Evolutionary conservation across 768 basidiomycete genomes (phyloP).

Genomic region (Sporobolomyces phaffii): DNA sequence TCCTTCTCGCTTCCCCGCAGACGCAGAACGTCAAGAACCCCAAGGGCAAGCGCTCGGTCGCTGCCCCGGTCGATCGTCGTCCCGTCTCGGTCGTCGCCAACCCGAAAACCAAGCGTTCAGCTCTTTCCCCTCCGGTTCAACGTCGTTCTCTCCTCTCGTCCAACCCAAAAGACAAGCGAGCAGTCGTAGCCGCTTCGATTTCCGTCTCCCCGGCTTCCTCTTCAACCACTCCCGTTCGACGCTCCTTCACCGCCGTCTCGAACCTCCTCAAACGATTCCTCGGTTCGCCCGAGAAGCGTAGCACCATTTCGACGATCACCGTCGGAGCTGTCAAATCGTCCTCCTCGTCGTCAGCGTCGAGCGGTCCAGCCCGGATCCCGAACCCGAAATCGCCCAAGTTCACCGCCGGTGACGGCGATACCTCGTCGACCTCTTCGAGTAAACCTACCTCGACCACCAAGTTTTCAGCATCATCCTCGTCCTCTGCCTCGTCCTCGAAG

Average conservation of each 20-base stretch:
- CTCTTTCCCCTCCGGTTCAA: neutral
- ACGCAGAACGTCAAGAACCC: constrained; percentile 18
- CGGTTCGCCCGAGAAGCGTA: neutral
- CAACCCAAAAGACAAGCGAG: constrained; percentile 33
- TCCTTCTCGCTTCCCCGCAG: neutral
- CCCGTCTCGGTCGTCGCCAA: constrained; percentile 2
- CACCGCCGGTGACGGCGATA: neutral
- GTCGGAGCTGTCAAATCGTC: constrained; percentile 6
- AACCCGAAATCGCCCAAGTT: constrained; percentile 34
- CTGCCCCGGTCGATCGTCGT: neutral
- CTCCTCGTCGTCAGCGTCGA: neutral
- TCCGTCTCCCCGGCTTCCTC: constrained; percentile 2
- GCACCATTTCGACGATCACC: neutral
- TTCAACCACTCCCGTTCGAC: neutral
- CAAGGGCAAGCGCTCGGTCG: constrained; percentile 14
- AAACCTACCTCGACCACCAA: neutral
- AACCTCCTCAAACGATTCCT: constrained; percentile 11
- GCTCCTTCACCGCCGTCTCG: constrained; percentile 1
- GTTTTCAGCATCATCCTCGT: neutral
- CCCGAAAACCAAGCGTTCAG: constrained; percentile 26
- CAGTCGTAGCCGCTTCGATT: constrained; percentile 20
- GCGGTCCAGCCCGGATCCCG: neutral
- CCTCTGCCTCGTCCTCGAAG: neutral
- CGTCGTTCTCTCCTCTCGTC: constrained; percentile 2
- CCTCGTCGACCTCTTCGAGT: neutral